A percentile compares a stretch with the other conserved stretches of the same genome.
Evolutionary conservation across 176 grass and related monocot genomes (phyloP).

Genomic region (Aegilops sharonensis): DNA sequence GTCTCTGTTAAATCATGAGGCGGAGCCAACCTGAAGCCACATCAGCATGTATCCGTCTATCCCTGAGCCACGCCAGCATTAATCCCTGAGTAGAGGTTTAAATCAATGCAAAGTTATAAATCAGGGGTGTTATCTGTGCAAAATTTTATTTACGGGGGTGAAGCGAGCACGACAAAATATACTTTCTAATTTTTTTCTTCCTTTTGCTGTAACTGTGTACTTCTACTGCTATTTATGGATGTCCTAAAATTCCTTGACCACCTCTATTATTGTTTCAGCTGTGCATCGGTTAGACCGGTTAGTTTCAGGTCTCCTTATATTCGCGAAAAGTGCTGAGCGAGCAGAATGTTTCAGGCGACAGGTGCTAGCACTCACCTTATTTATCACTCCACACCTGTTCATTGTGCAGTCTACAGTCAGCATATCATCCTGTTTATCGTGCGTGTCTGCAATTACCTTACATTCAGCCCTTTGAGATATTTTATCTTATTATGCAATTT

Average conservation of each 20-base stretch:
- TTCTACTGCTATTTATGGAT: neutral
- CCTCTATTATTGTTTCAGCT: constrained; percentile 62
- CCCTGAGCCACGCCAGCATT: neutral
- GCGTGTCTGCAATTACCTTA: neutral
- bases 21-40: neutral
- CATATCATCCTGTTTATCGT: constrained; percentile 2
- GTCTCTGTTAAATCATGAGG: neutral
- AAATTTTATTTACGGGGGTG: neutral
- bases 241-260: constrained; percentile 58
- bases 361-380: constrained; percentile 45
- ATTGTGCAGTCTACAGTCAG: constrained; percentile 5
- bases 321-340: constrained; percentile 80
- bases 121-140: neutral
- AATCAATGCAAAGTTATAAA: neutral
- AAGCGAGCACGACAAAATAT: neutral
- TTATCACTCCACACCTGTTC: neutral
- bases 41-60: neutral
- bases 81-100: neutral
- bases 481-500: constrained; percentile 5
- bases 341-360: constrained; percentile 90
- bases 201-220: neutral
- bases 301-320: constrained; percentile 99
- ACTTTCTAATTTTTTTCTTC: constrained; percentile 12
- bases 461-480: neutral
- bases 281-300: constrained; percentile 91